Conservation (phyloP, 345 rosid species). For the Ceriops decandra region DNA sequence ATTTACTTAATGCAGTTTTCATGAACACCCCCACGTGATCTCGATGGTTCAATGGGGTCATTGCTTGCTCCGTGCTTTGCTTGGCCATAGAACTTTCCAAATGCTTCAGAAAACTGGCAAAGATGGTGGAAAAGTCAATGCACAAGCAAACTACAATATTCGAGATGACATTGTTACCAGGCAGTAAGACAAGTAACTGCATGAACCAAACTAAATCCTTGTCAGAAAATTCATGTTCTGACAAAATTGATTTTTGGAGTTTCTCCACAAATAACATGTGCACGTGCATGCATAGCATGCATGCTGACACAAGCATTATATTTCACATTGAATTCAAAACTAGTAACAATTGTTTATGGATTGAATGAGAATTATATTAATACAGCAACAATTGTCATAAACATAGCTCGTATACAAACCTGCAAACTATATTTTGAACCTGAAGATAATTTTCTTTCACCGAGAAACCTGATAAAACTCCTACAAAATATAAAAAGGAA, state of each 20-base stretch:
- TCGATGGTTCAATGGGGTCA: constrained; percentile 56
- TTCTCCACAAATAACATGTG: too few relatives aligned
- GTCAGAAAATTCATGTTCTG: too few relatives aligned
- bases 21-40: constrained; percentile 63
- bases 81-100: constrained; percentile 90
- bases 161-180: neutral
- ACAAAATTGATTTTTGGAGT: too few relatives aligned
- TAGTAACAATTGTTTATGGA: too few relatives aligned
- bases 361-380: too few relatives aligned
- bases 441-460: constrained; percentile 67
- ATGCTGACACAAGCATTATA: neutral
- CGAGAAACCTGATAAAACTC: constrained; percentile 81
- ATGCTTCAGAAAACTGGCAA: constrained; percentile 83
- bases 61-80: constrained; percentile 60
- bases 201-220: too few relatives aligned
- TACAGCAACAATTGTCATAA: neutral
- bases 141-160: neutral
- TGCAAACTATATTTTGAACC: constrained; percentile 80
- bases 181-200: neutral
- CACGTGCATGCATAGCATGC: too few relatives aligned
- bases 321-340: neutral
- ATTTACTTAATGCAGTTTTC: constrained; percentile 84
- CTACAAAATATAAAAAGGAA: constrained; percentile 34
- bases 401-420: constrained; percentile 35
- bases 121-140: neutral